Evolutionary conservation across 2,329 filamentous ascomycete species (phyloP), one percentile per base, ranked within the genome.

Genomic region (Leptodontidium sp.): DNA sequence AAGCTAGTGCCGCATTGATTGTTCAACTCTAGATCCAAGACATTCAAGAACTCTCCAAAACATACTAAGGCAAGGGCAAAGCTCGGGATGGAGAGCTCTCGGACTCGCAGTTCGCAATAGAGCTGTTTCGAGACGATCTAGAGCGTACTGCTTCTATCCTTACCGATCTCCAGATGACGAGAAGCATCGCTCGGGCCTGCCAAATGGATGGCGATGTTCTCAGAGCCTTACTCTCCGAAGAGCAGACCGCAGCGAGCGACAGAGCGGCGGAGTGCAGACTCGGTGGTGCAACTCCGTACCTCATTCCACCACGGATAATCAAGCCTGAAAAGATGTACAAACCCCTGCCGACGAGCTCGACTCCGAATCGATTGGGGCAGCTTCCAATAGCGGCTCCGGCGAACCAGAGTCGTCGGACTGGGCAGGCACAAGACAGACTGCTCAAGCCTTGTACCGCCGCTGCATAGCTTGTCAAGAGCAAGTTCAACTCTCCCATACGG

Each of bases 181-280:
- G 58, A 61, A 61, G 58, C 38, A 61, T n/a, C n/a, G n/a, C n/a
- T 61, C 12, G 58, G 17, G 26, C 45, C 58, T 61, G 58, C 58
- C n/a, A n/a, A 6, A 35, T 61, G n/a, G 58, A 45, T 47, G 45
- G n/a, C 17, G 58, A 61, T 61, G 38, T 24, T 61, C 17, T 61
- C 58, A 32, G 58, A 61, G 7, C 4, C 58, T 47, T 47, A 6
- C 7, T 17, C 24, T 24, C 40, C 21, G 26, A n/a, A n/a, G 58
- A 61, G 7, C 17, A 61, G 4, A 61, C 17, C 43, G 58, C 58
- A 6, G 58, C 58, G 2, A 32, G 58, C 12, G 58, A 61, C 45
- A 32, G 26, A 11, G 40, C n/a, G n/a, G n/a, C n/a, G n/a, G n/a
- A n/a, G n/a, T n/a, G n/a, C n/a, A n/a, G n/a, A n/a, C n/a, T n/a